These are phyloP conservation scores for Fusarium agapanthi DNA, from an alignment of 2,329 filamentous ascomycete genomes.

Conservation along the genomic window DNA sequence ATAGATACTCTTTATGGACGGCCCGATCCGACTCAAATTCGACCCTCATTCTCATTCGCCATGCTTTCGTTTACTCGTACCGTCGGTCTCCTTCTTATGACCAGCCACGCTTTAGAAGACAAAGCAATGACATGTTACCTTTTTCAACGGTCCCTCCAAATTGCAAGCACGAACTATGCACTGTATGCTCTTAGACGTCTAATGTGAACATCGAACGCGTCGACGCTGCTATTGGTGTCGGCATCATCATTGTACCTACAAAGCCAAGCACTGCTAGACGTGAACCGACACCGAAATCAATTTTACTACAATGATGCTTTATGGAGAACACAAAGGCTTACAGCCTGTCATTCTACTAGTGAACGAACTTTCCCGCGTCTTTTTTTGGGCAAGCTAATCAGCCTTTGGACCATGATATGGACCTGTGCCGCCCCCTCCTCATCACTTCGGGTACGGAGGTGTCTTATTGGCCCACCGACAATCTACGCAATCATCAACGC, in stretches of 20 bases:
- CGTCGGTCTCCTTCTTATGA: constrained; percentile 12
- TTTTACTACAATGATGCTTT: constrained; percentile 26
- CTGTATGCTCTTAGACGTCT: constrained; percentile 5
- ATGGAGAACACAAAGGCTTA: constrained; percentile 38
- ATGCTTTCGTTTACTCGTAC: constrained; percentile 35
- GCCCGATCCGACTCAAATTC: constrained; percentile 42
- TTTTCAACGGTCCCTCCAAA: neutral
- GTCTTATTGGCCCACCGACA: constrained; percentile 41
- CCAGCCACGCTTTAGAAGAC: constrained; percentile 10
- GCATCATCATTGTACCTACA: constrained; percentile 25
- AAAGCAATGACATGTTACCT: constrained; percentile 25
- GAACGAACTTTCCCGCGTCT: constrained; percentile 27
- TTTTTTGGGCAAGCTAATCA: constrained; percentile 22
- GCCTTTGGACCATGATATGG: constrained; percentile 24
- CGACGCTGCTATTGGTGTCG: constrained; percentile 13
- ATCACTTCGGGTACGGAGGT: constrained; percentile 43
- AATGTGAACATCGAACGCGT: constrained; percentile 12
- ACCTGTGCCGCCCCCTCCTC: constrained; percentile 31
- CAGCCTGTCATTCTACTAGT: constrained; percentile 23
- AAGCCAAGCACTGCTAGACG: constrained; percentile 24
- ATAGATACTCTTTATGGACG: constrained; percentile 37
- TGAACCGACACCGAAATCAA: constrained; percentile 32
- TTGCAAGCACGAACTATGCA: constrained; percentile 9
- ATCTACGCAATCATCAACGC: constrained; percentile 33
- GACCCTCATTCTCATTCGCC: constrained; percentile 31